Base-by-base conservation (phyloP, 2,329 filamentous ascomycete genomes). In the Penicillium concentricum region DNA sequence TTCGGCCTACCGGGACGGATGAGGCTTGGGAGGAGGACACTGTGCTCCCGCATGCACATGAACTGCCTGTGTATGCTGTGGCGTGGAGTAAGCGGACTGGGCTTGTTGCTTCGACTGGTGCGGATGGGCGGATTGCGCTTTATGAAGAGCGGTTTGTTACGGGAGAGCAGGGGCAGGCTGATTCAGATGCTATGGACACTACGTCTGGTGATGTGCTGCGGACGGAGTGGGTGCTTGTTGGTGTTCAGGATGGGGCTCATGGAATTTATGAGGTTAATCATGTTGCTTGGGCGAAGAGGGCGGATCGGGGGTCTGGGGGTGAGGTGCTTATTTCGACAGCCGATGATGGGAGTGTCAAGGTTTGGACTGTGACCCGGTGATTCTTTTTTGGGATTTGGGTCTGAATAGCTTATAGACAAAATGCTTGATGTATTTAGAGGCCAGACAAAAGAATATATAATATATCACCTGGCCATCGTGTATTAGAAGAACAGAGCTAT, bases 221-320 rank as follows among this genome's bases (percentile, higher is more conserved):
- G 48, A 84, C 82, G 1, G 81, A 84, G 58, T 97, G 94, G 94
- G 79, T 81, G 7, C 75, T 93, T 4, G 69, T 96, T 16, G 84
- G 86, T 0, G 83, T 84, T n/a, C 70, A 89, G 1, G 81, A 87
- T 46, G 87, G 87, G 34, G 90, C 88, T 2, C 94, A 99, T 72
- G 92, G 91, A 0, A 90, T 95, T 2, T 97, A 93, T 69, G 94
- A 99, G 76, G 83, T 97, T 61, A 99, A 99, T 69, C 92, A 97
- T 74, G 83, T 94, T 47, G 86, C 85, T 2, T 99, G 94, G 94
- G 92, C 91, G 63, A 84, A 82, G 65, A 82, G 92, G 56, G 89
- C 85, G 56, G 92, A 96, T 71, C 80, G 69, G 39, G 64, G 61
- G 81, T 48, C 87, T 78, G 1, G 81, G 81, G 69, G 80, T 76